A percentile compares a stretch with the other conserved stretches of the same genome.
These are phyloP conservation scores for Sarocladiaceae sp. DNA, from an alignment of 2,329 filamentous ascomycete genomes.

Conservation along the genomic window DNA sequence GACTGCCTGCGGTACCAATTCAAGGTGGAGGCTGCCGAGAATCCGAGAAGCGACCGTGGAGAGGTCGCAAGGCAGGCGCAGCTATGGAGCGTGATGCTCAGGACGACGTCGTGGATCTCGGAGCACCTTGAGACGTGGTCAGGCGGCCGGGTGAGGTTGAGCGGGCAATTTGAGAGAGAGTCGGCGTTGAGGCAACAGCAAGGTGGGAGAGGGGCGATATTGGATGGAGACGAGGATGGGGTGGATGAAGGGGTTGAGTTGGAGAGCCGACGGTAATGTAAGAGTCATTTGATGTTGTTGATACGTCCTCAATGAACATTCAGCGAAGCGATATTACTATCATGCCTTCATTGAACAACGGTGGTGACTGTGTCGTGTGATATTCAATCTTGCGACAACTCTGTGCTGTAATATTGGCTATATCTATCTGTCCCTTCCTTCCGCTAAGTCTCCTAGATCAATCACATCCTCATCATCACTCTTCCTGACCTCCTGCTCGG, in stretches of 20 bases:
- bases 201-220: slow-evolving; percentile 36
- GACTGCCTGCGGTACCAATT: slow-evolving; percentile 97
- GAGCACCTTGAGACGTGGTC: slow-evolving; percentile 45
- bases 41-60: slow-evolving; percentile 54
- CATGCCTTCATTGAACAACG: too few species aligned
- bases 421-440: slow-evolving; percentile 11
- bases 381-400: not conserved
- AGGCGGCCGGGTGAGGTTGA: slow-evolving; percentile 51
- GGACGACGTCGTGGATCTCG: slow-evolving; percentile 51
- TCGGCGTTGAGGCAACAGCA: slow-evolving; percentile 29
- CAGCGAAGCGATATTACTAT: too few species aligned
- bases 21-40: slow-evolving; percentile 83
- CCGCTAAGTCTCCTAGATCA: slow-evolving; percentile 24
- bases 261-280: slow-evolving; percentile 27
- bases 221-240: slow-evolving; percentile 36
- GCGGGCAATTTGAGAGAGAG: slow-evolving; percentile 29
- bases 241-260: slow-evolving; percentile 37
- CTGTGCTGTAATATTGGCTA: not conserved
- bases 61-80: slow-evolving; percentile 55
- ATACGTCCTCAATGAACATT: too few species aligned
- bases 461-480: slow-evolving; percentile 26
- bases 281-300: too few species aligned
- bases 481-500: slow-evolving; percentile 14
- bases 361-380: too few species aligned
- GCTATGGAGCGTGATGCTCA: slow-evolving; percentile 54